A percentile compares a stretch with the other conserved stretches of the same genome.
Conservation (phyloP, 805 yeast species). For the Torulaspora maleeae region DNA sequence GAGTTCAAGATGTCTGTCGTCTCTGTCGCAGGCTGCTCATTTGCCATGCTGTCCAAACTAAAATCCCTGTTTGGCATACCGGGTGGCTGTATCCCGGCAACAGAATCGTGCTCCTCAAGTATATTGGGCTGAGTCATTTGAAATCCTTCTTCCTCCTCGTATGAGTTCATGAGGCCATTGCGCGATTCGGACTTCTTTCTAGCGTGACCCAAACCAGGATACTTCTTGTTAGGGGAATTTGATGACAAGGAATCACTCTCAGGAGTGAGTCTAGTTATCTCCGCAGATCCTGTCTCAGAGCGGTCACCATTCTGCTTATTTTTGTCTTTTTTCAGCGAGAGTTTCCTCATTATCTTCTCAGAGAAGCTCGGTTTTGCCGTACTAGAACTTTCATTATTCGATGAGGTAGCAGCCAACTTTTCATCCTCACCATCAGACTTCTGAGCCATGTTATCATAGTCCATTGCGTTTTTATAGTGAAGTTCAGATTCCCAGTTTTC, state of each 20-base stretch:
- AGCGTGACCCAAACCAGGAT: constrained; percentile 24
- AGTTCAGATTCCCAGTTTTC: constrained; percentile 69
- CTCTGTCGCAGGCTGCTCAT: constrained; percentile 13
- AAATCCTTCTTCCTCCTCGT: constrained; percentile 20
- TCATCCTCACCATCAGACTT: constrained; percentile 16
- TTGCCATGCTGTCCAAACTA: constrained; percentile 20
- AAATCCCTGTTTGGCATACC: constrained; percentile 20
- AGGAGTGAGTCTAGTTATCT: constrained; percentile 14
- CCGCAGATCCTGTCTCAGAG: constrained; percentile 2
- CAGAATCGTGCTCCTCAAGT: constrained; percentile 7
- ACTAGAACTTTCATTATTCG: constrained; percentile 13
- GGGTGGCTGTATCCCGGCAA: neutral
- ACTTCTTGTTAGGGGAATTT: constrained; percentile 15
- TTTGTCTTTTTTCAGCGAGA: constrained; percentile 18
- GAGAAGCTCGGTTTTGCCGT: constrained; percentile 21
- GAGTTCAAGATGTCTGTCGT: constrained; percentile 15
- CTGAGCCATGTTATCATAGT: constrained; percentile 11
- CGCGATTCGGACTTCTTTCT: constrained; percentile 30
- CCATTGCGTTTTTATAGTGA: constrained; percentile 10
- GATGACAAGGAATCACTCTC: constrained; percentile 12
- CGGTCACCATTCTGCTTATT: constrained; percentile 1
- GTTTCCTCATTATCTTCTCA: constrained; percentile 25
- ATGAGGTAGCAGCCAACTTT: constrained; percentile 13
- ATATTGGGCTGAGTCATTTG: constrained; percentile 13
- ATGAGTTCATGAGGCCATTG: constrained; percentile 30